Conservation (phyloP, 2,329 filamentous ascomycete genomes). For the Grosmannia penicillata region DNA sequence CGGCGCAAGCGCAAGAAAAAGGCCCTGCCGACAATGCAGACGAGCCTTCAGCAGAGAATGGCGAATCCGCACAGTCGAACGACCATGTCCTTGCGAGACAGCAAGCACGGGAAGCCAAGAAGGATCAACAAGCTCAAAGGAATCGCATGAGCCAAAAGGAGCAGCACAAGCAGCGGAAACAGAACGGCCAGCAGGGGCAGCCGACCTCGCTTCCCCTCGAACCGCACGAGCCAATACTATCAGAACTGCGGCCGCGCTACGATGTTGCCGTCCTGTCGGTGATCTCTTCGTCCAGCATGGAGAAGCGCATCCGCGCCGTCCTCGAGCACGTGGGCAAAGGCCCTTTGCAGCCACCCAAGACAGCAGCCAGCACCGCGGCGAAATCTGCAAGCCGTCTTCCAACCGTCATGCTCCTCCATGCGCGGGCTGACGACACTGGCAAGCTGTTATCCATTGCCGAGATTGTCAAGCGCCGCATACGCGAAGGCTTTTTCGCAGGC, state of each 20-base stretch:
- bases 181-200: constrained; percentile 5
- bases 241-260: constrained; percentile 29
- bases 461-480: constrained; percentile 44
- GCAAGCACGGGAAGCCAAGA: neutral
- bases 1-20: neutral
- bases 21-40: neutral
- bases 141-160: constrained; percentile 11
- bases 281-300: constrained; percentile 45
- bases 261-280: constrained; percentile 37
- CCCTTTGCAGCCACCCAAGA: constrained; percentile 6
- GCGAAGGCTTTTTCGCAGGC: constrained; percentile 15
- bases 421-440: constrained; percentile 33
- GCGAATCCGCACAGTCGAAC: neutral
- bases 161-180: constrained; percentile 18
- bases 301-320: constrained; percentile 32
- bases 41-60: neutral
- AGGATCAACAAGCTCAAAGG: constrained; percentile 4
- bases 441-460: constrained; percentile 58
- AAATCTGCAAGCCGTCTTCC: constrained; percentile 9
- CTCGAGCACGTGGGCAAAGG: constrained; percentile 27
- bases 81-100: no score
- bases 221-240: constrained; percentile 27
- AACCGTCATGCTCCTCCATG: constrained; percentile 32
- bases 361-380: neutral
- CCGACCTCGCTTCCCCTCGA: constrained; percentile 15